Base-by-base conservation (phyloP, 345 rosid genomes). In the Camelina neglecta region DNA sequence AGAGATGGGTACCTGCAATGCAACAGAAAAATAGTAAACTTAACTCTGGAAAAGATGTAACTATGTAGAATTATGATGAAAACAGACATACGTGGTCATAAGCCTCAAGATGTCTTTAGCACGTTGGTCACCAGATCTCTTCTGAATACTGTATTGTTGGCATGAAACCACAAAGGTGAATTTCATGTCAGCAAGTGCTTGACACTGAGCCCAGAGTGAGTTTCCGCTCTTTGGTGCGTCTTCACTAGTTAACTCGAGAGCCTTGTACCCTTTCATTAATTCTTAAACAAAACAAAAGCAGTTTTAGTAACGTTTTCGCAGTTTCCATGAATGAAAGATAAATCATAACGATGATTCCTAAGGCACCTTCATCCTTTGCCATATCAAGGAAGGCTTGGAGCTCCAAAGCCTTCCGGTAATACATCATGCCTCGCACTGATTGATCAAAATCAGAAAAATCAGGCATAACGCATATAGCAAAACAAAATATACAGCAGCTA, bases 381-480 rank as follows among this genome's bases (percentile, higher is more conserved):
- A 88, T 87, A 81, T 91, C 95, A 79, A 89, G 89, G 75, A 88
- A 88, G 68, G 90, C 90, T 69, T 91, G 97, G 31, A 91, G 91
- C 81, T 89, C 91, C 80, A 89, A 81, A 45, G 97, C 95, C 82
- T 82, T 85, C 70, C 92, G 86, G 75, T 84, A 88, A 74, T 89
- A 91, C 97, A 91, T 91, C 95, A 91, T 91, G 66, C 97, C 97
- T 70, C 97, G 79, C 23, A 89, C 95, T 91, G 49, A 59, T 78
- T 72, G 36, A 72, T 50, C 18, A 57, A 72, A 51, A 61, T 38
- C 7, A 71, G 41, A 57, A 18, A 50, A 26, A 57, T 71, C 20
- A 77, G 58, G 47, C 57, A 61, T 4, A 44, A 35, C 23, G 15
- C 26, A 9, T 21, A 18, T 15, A 29, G 5, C 78, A 33, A 74